Conservation (phyloP, 306 rosid species). For the Canavalia gladiata region DNA sequence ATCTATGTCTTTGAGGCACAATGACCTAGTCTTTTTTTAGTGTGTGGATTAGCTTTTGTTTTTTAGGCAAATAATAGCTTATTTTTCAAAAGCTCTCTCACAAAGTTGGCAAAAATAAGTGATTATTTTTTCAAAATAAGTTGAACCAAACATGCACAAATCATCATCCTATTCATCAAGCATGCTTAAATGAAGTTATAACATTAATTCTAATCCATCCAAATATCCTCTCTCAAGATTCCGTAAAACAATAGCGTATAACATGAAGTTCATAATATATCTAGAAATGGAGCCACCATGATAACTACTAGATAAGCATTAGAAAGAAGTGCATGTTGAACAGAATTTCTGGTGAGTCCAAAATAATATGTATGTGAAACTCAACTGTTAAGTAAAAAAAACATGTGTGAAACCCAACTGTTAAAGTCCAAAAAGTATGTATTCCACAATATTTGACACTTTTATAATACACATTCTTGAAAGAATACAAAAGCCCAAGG, state of each 20-base stretch:
- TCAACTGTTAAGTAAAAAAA: background rate
- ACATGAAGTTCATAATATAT: slow-evolving; percentile 6
- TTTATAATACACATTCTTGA: slow-evolving; percentile 14
- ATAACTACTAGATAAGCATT: slow-evolving; percentile 5
- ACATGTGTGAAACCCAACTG: too few species aligned
- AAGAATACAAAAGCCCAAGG: background rate
- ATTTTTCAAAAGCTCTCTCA: too few species aligned
- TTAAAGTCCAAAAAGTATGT: background rate
- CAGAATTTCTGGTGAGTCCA: background rate
- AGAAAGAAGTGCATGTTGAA: background rate
- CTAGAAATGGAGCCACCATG: slow-evolving; percentile 17
- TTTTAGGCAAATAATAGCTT: too few species aligned
- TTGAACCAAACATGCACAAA: too few species aligned
- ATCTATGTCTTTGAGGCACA: slow-evolving; percentile 25
- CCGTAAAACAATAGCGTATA: background rate
- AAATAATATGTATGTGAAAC: background rate
- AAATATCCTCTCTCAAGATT: slow-evolving; percentile 1
- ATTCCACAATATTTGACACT: slow-evolving; percentile 7
- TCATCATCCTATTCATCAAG: slow-evolving; percentile 16
- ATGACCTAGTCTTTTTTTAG: background rate
- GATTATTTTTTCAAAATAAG: too few species aligned
- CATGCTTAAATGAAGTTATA: background rate
- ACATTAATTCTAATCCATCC: background rate
- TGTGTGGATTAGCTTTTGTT: too few species aligned
- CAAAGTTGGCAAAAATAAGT: too few species aligned